These are phyloP conservation scores for Phytophthora niederhauseri DNA, from an alignment of 352 stramenopile genomes.

Conservation along the genomic window DNA sequence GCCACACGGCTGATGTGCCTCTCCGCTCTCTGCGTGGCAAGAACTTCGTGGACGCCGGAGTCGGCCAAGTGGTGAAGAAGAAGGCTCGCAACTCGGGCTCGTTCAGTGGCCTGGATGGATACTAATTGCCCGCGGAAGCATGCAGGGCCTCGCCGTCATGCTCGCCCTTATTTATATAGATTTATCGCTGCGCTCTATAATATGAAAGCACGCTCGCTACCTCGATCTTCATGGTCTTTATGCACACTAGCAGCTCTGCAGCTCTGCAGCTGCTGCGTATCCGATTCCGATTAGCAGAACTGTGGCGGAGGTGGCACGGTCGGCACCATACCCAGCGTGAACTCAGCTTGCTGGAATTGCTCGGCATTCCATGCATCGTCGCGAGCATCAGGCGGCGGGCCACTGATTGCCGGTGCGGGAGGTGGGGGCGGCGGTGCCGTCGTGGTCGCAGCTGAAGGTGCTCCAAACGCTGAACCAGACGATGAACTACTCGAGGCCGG, in stretches of 20 bases:
- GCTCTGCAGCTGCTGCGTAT: not conserved
- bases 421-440: conserved; percentile 14
- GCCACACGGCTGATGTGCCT: conserved; percentile 55
- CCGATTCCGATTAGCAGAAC: conserved; percentile 43
- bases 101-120: conserved; percentile 43
- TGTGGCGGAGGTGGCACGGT: conserved; percentile 59
- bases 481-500: conserved; percentile 12
- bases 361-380: conserved; percentile 69
- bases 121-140: conserved; percentile 10
- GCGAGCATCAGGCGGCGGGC: conserved; percentile 36
- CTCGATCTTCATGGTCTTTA: not conserved
- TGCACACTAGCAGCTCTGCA: not conserved
- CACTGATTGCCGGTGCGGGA: conserved; percentile 16
- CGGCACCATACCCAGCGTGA: conserved; percentile 64
- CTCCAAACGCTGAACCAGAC: conserved; percentile 21
- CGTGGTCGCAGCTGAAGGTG: conserved; percentile 7
- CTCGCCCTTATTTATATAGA: conserved; percentile 37
- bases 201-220: conserved; percentile 20
- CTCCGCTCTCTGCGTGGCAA: conserved; percentile 68
- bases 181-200: conserved; percentile 19
- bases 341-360: conserved; percentile 62
- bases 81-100: conserved; percentile 36
- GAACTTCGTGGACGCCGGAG: conserved; percentile 65
- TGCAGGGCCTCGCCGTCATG: conserved; percentile 10
- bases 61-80: conserved; percentile 61